These are phyloP conservation scores for Neurospora sp. DNA, from an alignment of 495 filamentous ascomycete species.

Conservation along the genomic window DNA sequence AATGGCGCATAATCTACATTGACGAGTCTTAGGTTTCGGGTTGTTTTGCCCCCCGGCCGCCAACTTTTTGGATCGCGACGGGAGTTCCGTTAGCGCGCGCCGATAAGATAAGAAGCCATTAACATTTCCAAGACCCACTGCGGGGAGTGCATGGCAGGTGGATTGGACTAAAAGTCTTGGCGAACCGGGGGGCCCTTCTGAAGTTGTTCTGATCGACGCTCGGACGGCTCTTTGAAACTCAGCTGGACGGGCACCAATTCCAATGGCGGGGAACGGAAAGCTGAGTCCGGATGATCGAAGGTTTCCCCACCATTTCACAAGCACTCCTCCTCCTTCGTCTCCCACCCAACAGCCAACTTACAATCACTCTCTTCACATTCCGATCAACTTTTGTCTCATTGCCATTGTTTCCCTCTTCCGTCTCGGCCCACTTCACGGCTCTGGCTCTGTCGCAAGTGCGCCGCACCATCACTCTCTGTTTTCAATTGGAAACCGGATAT, in stretches of 20 bases:
- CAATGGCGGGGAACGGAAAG: background rate
- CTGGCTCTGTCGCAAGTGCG: background rate
- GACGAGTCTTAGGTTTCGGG: background rate
- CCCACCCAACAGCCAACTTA: background rate
- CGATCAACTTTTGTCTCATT: background rate
- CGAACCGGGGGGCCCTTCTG: background rate
- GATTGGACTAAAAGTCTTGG: background rate
- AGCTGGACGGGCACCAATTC: background rate
- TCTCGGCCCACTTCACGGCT: background rate
- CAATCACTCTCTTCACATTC: background rate
- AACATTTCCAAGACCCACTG: background rate
- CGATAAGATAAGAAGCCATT: constrained; percentile 11
- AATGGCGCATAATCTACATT: background rate
- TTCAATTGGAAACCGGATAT: background rate
- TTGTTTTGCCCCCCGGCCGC: background rate
- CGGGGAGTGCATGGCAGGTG: background rate
- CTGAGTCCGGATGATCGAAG: background rate
- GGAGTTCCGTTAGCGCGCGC: background rate
- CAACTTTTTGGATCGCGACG: constrained; percentile 7
- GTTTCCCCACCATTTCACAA: background rate
- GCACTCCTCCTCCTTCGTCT: background rate
- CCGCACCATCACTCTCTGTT: background rate
- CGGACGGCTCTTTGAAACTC: background rate
- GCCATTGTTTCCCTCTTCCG: background rate
- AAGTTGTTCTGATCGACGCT: background rate